Evolutionary conservation across 371 early-diverging fungal genomes (phyloP), one percentile per base, ranked within the genome.

Genomic region (Syncephalis fuscata): DNA sequence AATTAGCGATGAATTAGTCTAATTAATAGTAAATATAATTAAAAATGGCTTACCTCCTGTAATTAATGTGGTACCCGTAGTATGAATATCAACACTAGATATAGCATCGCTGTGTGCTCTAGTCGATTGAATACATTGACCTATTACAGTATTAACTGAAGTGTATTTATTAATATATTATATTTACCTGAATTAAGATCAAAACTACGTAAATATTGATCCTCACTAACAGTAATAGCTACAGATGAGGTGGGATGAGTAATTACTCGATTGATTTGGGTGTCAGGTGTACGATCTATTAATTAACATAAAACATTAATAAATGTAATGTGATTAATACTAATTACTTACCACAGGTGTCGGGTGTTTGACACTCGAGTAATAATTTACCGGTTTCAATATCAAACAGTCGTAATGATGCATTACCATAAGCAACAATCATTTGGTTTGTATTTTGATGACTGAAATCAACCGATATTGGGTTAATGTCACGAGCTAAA

Each of bases 201-300:
- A 63, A 72, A 87, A 43, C 83, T 72, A 52, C 85, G 70, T 41
- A 91, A 74, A 39, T 70, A 69, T 20, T 74, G 57, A 59, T 91
- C 88, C 54, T 88, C 88, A 60, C 85, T 82, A 10, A 74, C 88
- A 2, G 87, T 71, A 21, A 86, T 65, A 17, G 80, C 54, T 37
- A 85, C 39, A 2, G 85, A 75, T 55, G 80, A 52, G 0, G 80
- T 82, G 17, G 88, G 84, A 60, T 91, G 88, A 16, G 74, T 58
- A 3, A 80, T 59, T 16, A 87, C 59, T 46, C 67, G 61, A 61
- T 88, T 91, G 64, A 88, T 80, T 61, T 87, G 88, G 15, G 85
- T 81, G 8, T 52, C 53, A 9, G 59, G 32, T 32, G 32, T 7
- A 32, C 32, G 7, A 32, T 32, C 32, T 32, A 32, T 32, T 32